A percentile compares a stretch with the other conserved stretches of the same genome.
phyloP scores from a whole-genome alignment of 345 rosid species.

The Salix brachista region DNA sequence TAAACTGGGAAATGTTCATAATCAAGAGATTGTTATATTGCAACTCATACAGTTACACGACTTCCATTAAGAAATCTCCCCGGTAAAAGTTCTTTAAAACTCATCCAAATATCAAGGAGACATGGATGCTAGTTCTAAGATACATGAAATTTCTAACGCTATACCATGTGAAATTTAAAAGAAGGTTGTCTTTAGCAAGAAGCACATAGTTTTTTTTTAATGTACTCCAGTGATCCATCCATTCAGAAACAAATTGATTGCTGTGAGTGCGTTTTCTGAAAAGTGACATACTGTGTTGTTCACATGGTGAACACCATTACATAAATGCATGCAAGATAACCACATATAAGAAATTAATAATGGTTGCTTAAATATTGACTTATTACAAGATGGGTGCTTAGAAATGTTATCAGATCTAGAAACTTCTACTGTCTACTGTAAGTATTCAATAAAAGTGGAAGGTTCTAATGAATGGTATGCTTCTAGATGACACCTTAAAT shows the following conservation, averaged over 20 bases:
- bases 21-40: not conserved
- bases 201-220: not conserved
- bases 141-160: not conserved
- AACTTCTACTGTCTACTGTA: not conserved
- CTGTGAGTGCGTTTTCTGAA: not conserved
- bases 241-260: not conserved
- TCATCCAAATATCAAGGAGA: not conserved
- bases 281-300: not conserved
- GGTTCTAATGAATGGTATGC: not conserved
- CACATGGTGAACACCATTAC: not conserved
- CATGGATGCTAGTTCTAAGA: not conserved
- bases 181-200: not conserved
- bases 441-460: not conserved
- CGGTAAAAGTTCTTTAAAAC: not conserved
- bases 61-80: not conserved
- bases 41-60: not conserved
- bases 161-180: not conserved
- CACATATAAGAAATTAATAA: not conserved
- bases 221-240: not conserved
- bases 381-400: not conserved
- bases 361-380: not conserved
- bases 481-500: not conserved
- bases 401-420: not conserved
- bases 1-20: not conserved
- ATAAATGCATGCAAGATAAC: not conserved